Evolutionary conservation across 371 early-diverging fungal genomes (phyloP).

Genomic region (Mucor mucedo): DNA sequence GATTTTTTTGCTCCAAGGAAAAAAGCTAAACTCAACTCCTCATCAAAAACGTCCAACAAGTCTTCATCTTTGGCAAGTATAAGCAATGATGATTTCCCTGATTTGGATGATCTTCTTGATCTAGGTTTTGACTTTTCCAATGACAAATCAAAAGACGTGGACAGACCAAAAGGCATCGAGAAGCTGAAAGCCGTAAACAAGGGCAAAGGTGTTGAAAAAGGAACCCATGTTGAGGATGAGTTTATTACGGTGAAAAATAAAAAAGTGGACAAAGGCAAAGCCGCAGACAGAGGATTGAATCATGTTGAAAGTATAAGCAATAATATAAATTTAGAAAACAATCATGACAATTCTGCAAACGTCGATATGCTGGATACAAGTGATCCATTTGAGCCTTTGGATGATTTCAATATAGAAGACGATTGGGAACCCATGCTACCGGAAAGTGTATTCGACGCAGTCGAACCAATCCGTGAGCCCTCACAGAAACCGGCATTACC

Average conservation of each 20-base stretch:
- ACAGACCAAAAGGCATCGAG: background rate
- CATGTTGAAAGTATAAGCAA: background rate
- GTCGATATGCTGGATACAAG: too few relatives aligned
- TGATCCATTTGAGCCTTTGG: background rate
- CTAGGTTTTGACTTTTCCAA: background rate
- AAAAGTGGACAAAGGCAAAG: too few relatives aligned
- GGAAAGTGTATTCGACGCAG: background rate
- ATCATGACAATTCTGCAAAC: slow-evolving; percentile 1
- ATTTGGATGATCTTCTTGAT: background rate
- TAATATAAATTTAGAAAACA: background rate
- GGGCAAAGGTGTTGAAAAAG: too few relatives aligned
- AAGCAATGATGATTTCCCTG: background rate
- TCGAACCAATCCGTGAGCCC: background rate
- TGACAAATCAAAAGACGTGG: background rate
- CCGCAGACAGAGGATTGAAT: too few relatives aligned
- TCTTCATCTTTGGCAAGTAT: background rate
- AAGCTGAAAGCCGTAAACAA: too few relatives aligned
- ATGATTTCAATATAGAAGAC: background rate
- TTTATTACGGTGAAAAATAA: too few relatives aligned
- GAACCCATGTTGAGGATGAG: too few relatives aligned
- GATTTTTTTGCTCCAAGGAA: background rate
- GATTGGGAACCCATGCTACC: slow-evolving; percentile 13
- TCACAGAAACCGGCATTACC: background rate
- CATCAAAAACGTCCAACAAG: background rate
- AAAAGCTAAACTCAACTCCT: background rate